phyloP scores from a whole-genome alignment of 805 yeast genomes.

The Hanseniaspora singularis region DNA sequence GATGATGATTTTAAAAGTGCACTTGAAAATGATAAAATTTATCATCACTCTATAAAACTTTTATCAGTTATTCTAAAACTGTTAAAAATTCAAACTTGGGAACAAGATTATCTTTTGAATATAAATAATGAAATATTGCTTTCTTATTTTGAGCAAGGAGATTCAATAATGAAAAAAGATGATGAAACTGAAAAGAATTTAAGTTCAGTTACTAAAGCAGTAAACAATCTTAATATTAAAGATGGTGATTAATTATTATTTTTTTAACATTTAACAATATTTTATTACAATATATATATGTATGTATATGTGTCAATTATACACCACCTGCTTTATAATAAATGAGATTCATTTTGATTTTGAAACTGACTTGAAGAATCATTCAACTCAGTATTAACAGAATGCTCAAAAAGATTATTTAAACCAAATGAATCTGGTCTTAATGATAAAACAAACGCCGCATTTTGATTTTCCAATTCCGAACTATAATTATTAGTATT shows the following conservation, averaged over 20 bases:
- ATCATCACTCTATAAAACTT: background rate
- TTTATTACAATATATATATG: background rate
- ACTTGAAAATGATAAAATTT: background rate
- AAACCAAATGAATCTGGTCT: constrained; percentile 9
- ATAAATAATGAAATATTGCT: background rate
- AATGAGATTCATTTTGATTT: background rate
- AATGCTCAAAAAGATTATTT: constrained; percentile 2
- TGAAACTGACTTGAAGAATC: background rate
- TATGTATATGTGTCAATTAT: background rate
- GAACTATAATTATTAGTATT: background rate
- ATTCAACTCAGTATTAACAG: no score
- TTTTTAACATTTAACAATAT: background rate
- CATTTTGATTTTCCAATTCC: background rate
- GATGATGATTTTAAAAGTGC: constrained; percentile 1
- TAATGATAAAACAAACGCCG: constrained; percentile 10
- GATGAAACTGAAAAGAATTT: background rate
- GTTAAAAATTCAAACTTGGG: constrained; percentile 1
- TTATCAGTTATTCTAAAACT: background rate
- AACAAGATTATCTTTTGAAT: background rate
- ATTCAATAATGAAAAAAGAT: background rate
- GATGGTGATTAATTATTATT: background rate
- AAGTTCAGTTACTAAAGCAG: background rate
- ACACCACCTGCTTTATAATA: no score
- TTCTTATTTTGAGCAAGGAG: background rate
- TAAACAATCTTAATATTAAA: background rate